phyloP scores from a whole-genome alignment of 306 rosid genomes.

The Trifolium pratense region DNA sequence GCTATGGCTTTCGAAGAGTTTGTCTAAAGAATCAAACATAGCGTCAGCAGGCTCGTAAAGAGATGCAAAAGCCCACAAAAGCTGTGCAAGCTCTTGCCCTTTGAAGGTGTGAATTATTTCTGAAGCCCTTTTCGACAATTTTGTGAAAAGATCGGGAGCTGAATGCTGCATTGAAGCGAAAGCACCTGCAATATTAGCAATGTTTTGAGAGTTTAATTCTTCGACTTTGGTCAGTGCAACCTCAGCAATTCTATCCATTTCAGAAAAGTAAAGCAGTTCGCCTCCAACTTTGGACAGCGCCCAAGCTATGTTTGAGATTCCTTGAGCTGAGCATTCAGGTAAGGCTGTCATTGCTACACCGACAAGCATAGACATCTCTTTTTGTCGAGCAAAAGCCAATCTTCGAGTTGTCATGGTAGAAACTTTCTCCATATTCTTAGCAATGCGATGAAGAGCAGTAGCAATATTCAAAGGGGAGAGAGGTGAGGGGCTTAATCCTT shows the following conservation, averaged over 20 bases:
- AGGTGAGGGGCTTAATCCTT: constrained; percentile 91
- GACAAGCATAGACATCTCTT: constrained; percentile 93
- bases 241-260: constrained; percentile 95
- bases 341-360: constrained; percentile 82
- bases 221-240: constrained; percentile 74
- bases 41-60: constrained; percentile 68
- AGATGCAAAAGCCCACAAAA: constrained; percentile 95
- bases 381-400: constrained; percentile 82
- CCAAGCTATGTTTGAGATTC: constrained; percentile 87
- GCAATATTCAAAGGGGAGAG: constrained; percentile 91
- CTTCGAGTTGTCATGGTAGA: constrained; percentile 72
- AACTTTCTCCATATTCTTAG: constrained; percentile 90
- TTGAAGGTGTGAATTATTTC: constrained; percentile 70
- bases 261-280: constrained; percentile 81
- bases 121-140: constrained; percentile 70
- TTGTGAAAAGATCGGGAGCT: constrained; percentile 74
- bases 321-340: constrained; percentile 91
- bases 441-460: constrained; percentile 92
- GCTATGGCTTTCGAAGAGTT: constrained; percentile 46
- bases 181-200: constrained; percentile 88
- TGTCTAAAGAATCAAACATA: constrained; percentile 73
- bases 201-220: constrained; percentile 87
- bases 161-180: constrained; percentile 96
- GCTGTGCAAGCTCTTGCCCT: constrained; percentile 92
- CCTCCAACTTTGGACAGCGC: constrained; percentile 95